Base-by-base conservation (phyloP, 2,329 filamentous ascomycete species). In the Eurotiales sp. region DNA sequence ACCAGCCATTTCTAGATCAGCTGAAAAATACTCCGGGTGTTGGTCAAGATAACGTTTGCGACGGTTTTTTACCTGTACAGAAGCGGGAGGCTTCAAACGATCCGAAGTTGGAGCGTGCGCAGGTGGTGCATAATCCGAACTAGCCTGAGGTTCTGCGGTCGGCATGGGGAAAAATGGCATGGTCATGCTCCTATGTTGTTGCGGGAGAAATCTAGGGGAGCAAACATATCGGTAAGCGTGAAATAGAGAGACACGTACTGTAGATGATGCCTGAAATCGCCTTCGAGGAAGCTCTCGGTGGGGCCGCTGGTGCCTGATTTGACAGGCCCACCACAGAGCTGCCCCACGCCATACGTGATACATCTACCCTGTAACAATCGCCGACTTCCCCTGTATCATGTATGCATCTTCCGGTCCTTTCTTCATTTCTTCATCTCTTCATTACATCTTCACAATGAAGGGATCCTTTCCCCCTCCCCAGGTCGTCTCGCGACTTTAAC, bases 31-130 rank as follows among this genome's bases (percentile, higher is more conserved):
- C 49, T 82, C 79, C 2, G 86, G 84, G 63, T 92, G 81, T 4
- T 80, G 74, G 55, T 85, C 80, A 21, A 95, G 77, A 64, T 90
- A 95, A 61, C 85, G 83, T 58, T 87, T 85, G 12, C 90, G 81
- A 46, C 90, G 80, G 69, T 95, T 95, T 70, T 87, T 89, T 22
- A 81, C 72, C 29, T 77, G 74, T 45, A 89, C 79, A 2, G 62
- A 64, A 37, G 60, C 55, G 17, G 64, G 62, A 29, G 59, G 57
- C 43, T 74, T 73, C 50, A 52, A 44, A 15, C 55, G 50, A 22
- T 54, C 46, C 10, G 49, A n/a, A 12, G 37, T 25, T 21, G 46
- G 19, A 12, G 23, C 32, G 19, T 34, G 23, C 11, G 14, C 22
- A 17, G 34, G 8, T 52, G 40, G 29, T 17, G 30, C 29, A 22